Percentiles rank a stretch among this genome's conserved stretches.
Conservation (phyloP, 192 early-diverging fungal genomes). For the Lobulomyces angularis region DNA sequence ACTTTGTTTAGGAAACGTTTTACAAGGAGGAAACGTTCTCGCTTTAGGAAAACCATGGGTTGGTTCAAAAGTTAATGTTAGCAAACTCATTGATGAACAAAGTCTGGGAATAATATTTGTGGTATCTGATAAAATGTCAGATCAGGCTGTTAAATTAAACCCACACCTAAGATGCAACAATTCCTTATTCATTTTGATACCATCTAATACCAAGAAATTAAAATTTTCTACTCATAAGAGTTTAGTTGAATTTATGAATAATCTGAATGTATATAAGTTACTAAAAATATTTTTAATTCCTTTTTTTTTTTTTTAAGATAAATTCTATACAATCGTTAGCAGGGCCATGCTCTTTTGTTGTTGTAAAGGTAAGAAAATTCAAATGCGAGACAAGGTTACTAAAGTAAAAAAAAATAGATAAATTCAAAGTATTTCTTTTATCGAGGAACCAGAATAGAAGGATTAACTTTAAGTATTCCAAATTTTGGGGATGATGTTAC, state of each 20-base stretch:
- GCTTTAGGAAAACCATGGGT: no score
- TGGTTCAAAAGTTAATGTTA: no score
- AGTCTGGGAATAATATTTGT: no score
- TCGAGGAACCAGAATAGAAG: slow-evolving; percentile 8
- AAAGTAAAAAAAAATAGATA: no score
- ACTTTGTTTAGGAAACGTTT: no score
- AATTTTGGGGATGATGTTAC: slow-evolving; percentile 3
- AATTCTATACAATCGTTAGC: slow-evolving; percentile 10
- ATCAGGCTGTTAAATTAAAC: slow-evolving; percentile 2
- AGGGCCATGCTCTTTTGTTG: slow-evolving; percentile 8
- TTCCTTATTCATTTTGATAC: slow-evolving; percentile 7
- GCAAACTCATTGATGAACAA: no score
- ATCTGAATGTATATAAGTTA: not conserved
- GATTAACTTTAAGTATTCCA: not conserved
- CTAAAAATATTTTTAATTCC: not conserved
- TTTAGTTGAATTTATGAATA: not conserved
- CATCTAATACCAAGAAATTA: no score
- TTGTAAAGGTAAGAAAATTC: slow-evolving; percentile 3
- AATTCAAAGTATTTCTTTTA: slow-evolving; percentile 11
- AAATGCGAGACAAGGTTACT: no score
- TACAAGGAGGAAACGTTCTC: no score
- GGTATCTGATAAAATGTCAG: slow-evolving; percentile 9
- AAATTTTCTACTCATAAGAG: not conserved
- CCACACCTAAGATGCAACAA: slow-evolving; percentile 4
- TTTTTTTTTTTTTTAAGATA: no score